Base-by-base conservation (phyloP, 768 basidiomycete species). In the Strobilomyces dryophilus region DNA sequence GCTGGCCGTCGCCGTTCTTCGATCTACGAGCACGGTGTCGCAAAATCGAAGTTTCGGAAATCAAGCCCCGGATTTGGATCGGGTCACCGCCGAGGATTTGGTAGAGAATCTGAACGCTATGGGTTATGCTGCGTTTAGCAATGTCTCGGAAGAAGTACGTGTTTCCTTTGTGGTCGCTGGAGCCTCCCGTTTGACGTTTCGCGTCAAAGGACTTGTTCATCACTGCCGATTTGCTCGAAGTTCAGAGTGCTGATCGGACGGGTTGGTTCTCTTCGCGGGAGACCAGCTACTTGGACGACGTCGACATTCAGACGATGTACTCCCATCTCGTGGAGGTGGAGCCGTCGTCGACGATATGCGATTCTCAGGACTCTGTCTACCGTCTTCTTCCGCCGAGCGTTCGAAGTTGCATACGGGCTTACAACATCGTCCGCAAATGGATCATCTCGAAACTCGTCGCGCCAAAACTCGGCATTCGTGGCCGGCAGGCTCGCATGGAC, bases 291-390 rank as follows among this genome's bases (percentile, higher is more conserved):
- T 67, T 73, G 44, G 91, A 93, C 44, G 73, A 76, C 4, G 74
- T 84, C n/a, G 87, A 91, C 56, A 84, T 92, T 43, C 88, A 92
- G 65, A 85, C 80, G 21, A 84, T 93, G 58, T 85, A 88, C 66
- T 79, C 83, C 3, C 82, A 88, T 59, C 69, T 93, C 32, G 78
- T 80, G 58, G 84, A 89, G 39, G 77, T 90, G 37, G 82, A 86
- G 59, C 84, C 86, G 1, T 89, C 91, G 0, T 71, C 80, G 12
- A 69, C 89, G 65, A 82, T 91, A 42, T 81, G 85, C 7, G 89
- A 89, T 59, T 74, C 75, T 29, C 84, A 87, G 56, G 89, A 91
- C 41, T 76, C 77, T 1, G 65, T 91, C 6, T 89, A 91, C 58
- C 83, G 87, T 17, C 71, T 89, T 32, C 76, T 92, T 11, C 89